Conservation (phyloP, 2,329 filamentous ascomycete species). For the Drechmeria coniospora region DNA sequence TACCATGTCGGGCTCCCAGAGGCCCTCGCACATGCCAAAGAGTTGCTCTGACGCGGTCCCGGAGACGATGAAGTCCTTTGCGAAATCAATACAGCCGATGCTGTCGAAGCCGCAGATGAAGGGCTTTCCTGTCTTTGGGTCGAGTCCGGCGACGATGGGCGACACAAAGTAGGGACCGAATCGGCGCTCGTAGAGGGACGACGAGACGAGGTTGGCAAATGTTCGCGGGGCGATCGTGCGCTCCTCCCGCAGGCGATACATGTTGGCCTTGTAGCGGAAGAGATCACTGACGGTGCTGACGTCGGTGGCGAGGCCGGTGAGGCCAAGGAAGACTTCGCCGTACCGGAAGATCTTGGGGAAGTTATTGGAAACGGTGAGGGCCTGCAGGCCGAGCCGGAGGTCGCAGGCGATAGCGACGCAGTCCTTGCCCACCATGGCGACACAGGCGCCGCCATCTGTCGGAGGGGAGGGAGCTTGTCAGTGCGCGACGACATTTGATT, state of each 20-base stretch:
- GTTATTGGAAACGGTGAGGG: slow-evolving; percentile 97
- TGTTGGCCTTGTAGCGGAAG: slow-evolving; percentile 99
- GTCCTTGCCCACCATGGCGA: slow-evolving; percentile 99
- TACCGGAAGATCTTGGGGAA: slow-evolving; percentile 99
- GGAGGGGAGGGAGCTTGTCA: not conserved
- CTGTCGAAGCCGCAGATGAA: slow-evolving; percentile 99
- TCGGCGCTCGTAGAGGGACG: slow-evolving; percentile 80
- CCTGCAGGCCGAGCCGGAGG: slow-evolving; percentile 89
- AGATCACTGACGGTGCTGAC: slow-evolving; percentile 89
- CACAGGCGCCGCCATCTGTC: slow-evolving; percentile 74
- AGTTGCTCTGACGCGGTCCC: slow-evolving; percentile 94
- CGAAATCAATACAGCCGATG: slow-evolving; percentile 98
- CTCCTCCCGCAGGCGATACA: slow-evolving; percentile 98
- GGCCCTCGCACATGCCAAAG: slow-evolving; percentile 94
- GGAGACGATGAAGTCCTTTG: slow-evolving; percentile 97
- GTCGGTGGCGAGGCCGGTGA: slow-evolving; percentile 93
- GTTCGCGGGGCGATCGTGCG: slow-evolving; percentile 88
- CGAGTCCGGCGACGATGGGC: slow-evolving; percentile 87
- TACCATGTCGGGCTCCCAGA: slow-evolving; percentile 97
- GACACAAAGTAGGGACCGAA: slow-evolving; percentile 96
- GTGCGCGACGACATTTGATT: not conserved
- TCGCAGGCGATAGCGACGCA: slow-evolving; percentile 99
- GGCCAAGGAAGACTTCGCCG: slow-evolving; percentile 85
- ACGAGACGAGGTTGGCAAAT: slow-evolving; percentile 89
- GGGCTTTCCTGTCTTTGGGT: slow-evolving; percentile 82